Conservation (phyloP, 768 basidiomycete genomes). For the Rhizopogon vulgaris region DNA sequence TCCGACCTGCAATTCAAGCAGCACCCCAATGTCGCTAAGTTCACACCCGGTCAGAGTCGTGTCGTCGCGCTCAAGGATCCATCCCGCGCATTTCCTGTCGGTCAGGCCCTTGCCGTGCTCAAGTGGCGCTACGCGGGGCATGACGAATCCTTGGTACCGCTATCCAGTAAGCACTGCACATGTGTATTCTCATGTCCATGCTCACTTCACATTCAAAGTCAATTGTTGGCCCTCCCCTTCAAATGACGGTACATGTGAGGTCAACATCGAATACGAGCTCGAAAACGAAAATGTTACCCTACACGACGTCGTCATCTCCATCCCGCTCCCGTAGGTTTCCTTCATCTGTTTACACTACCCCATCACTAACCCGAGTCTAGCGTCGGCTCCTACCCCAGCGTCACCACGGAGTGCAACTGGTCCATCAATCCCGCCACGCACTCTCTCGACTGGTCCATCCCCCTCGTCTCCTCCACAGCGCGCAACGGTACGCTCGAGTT, state of each 20-base stretch:
- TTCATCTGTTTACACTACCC: neutral
- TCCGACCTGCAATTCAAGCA: slow-evolving; percentile 90
- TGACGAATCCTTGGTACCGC: slow-evolving; percentile 87
- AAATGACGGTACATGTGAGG: slow-evolving; percentile 88
- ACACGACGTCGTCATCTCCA: slow-evolving; percentile 82
- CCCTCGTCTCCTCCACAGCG: slow-evolving; percentile 54
- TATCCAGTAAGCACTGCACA: slow-evolving; percentile 66
- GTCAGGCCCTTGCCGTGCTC: slow-evolving; percentile 79
- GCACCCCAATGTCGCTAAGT: slow-evolving; percentile 91
- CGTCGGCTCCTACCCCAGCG: slow-evolving; percentile 78
- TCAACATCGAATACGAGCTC: slow-evolving; percentile 96
- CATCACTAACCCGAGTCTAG: slow-evolving; percentile 27
- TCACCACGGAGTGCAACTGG: slow-evolving; percentile 74
- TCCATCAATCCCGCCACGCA: slow-evolving; percentile 73
- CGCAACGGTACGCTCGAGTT: slow-evolving; percentile 89
- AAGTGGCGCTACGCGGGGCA: slow-evolving; percentile 90
- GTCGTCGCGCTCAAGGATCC: slow-evolving; percentile 81
- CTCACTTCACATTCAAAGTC: slow-evolving; percentile 40
- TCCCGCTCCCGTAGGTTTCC: slow-evolving; percentile 81
- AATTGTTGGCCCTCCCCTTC: slow-evolving; percentile 96
- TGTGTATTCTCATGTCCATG: neutral
- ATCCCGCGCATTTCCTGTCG: slow-evolving; percentile 78
- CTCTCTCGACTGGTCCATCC: slow-evolving; percentile 81
- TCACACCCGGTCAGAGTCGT: slow-evolving; percentile 59
- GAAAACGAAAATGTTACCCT: slow-evolving; percentile 78